Percentiles rank a stretch among this genome's conserved stretches.
phyloP scores from a whole-genome alignment of 1,284 basidiomycete genomes.

The Austroboletus niveus region DNA sequence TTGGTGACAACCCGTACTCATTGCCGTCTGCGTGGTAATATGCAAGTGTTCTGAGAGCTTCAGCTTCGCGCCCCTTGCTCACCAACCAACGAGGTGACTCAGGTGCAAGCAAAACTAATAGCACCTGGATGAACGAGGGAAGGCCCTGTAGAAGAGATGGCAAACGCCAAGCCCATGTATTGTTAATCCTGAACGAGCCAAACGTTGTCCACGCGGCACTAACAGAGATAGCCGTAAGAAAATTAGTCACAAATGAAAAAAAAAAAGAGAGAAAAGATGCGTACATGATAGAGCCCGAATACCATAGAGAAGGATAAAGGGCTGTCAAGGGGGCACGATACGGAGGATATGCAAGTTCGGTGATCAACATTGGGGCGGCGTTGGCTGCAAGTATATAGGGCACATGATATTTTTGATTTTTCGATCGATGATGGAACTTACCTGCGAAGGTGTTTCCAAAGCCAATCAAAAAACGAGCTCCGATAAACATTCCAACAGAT shows the following conservation, averaged over 20 bases:
- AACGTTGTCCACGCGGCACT: constrained; percentile 77
- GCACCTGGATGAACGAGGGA: constrained; percentile 61
- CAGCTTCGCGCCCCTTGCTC: constrained; percentile 58
- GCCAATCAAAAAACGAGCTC: constrained; percentile 76
- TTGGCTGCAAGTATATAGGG: constrained; percentile 39
- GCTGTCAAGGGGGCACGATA: constrained; percentile 74
- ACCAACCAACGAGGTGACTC: constrained; percentile 75
- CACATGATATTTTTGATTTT: neutral
- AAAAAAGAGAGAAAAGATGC: constrained; percentile 17
- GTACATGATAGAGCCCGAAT: constrained; percentile 70
- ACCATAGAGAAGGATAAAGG: constrained; percentile 78
- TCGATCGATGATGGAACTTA: constrained; percentile 20
- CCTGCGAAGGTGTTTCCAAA: constrained; percentile 77
- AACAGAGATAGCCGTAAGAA: neutral
- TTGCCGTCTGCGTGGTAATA: constrained; percentile 75
- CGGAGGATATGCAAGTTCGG: constrained; percentile 74
- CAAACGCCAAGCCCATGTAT: constrained; percentile 74
- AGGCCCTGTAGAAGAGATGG: constrained; percentile 67
- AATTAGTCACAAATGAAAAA: neutral
- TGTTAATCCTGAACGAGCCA: constrained; percentile 66
- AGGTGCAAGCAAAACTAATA: constrained; percentile 59
- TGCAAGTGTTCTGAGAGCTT: constrained; percentile 62
- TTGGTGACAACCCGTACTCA: constrained; percentile 33
- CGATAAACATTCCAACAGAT: constrained; percentile 80
- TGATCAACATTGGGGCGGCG: constrained; percentile 72